Percentiles rank a stretch among this genome's conserved stretches.
Evolutionary conservation across 768 basidiomycete species (phyloP).

Genomic region (Mycena belliarum): DNA sequence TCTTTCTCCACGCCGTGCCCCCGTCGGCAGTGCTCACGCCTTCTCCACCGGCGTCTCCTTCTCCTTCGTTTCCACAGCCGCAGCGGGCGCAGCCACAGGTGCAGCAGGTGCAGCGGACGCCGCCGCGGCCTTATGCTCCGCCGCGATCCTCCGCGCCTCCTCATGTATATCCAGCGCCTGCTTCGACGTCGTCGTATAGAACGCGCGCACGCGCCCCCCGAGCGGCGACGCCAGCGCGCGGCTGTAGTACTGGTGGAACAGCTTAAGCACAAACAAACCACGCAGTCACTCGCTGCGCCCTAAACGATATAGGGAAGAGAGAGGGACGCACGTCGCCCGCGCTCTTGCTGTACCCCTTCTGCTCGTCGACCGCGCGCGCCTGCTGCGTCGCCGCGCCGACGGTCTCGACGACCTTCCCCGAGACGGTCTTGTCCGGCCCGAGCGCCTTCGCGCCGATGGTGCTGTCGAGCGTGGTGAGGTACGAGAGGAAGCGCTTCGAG

Average conservation of each 20-base stretch:
- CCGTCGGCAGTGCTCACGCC: too few relatives aligned
- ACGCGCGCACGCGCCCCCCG: conserved; percentile 73
- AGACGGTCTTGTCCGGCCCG: conserved; percentile 81
- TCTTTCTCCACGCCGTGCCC: too few relatives aligned
- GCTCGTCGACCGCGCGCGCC: conserved; percentile 76
- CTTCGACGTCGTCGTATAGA: conserved; percentile 89
- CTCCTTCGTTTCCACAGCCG: too few relatives aligned
- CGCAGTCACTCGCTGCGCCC: not conserved
- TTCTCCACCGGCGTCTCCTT: too few relatives aligned
- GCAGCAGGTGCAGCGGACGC: conserved; percentile 5
- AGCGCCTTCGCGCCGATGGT: conserved; percentile 68
- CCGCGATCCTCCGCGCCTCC: conserved; percentile 83
- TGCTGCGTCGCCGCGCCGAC: conserved; percentile 66
- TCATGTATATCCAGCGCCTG: conserved; percentile 91
- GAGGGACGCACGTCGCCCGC: conserved; percentile 59
- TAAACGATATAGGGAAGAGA: not conserved
- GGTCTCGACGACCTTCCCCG: conserved; percentile 67
- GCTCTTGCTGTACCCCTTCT: conserved; percentile 71
- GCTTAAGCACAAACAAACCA: conserved; percentile 9
- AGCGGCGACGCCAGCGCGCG: conserved; percentile 74
- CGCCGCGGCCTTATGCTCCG: conserved; percentile 48
- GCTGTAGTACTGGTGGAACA: conserved; percentile 64
- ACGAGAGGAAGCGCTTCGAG: conserved; percentile 78
- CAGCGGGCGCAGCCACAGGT: too few relatives aligned
- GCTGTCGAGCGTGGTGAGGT: conserved; percentile 73